Percentiles rank a stretch among this genome's conserved stretches.
Conservation (phyloP, 768 basidiomycete species). For the Fomitopsis pulvina region DNA sequence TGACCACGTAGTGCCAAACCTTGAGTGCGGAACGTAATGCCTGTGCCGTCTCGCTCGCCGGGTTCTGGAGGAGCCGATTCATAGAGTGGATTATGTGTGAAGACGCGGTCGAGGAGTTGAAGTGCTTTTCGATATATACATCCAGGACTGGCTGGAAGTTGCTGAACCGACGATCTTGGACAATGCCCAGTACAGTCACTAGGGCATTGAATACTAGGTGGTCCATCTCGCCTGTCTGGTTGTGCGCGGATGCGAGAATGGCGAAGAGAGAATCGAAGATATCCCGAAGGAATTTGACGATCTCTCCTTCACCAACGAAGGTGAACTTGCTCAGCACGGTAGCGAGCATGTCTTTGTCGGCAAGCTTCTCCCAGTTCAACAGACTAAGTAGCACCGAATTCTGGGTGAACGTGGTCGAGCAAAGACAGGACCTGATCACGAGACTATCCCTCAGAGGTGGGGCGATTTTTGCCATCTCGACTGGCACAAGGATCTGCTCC, state of each 20-base stretch:
- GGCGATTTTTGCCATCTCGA: conserved; percentile 58
- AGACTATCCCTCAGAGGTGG: conserved; percentile 72
- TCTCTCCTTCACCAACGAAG: conserved; percentile 91
- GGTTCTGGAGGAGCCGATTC: conserved; percentile 72
- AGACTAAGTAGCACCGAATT: conserved; percentile 78
- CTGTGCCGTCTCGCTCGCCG: conserved; percentile 66
- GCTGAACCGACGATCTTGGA: conserved; percentile 90
- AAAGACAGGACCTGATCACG: conserved; percentile 80
- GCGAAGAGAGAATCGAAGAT: conserved; percentile 93
- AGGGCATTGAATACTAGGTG: conserved; percentile 85
- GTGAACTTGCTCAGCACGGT: conserved; percentile 78
- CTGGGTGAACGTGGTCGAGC: conserved; percentile 89
- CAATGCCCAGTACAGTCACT: conserved; percentile 86
- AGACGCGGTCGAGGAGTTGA: conserved; percentile 72
- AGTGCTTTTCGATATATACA: conserved; percentile 88
- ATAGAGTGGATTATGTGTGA: conserved; percentile 84
- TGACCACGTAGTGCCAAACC: conserved; percentile 96
- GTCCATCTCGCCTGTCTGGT: conserved; percentile 76
- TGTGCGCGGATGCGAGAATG: conserved; percentile 71
- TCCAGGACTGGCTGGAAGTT: conserved; percentile 93
- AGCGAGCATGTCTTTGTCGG: conserved; percentile 57
- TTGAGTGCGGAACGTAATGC: conserved; percentile 85
- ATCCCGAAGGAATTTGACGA: conserved; percentile 85
- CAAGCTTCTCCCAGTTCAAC: conserved; percentile 72
- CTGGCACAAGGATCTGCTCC: conserved; percentile 51